These are phyloP conservation scores for Penicillium subrubescens DNA, from an alignment of 495 filamentous ascomycete genomes.

Conservation along the genomic window DNA sequence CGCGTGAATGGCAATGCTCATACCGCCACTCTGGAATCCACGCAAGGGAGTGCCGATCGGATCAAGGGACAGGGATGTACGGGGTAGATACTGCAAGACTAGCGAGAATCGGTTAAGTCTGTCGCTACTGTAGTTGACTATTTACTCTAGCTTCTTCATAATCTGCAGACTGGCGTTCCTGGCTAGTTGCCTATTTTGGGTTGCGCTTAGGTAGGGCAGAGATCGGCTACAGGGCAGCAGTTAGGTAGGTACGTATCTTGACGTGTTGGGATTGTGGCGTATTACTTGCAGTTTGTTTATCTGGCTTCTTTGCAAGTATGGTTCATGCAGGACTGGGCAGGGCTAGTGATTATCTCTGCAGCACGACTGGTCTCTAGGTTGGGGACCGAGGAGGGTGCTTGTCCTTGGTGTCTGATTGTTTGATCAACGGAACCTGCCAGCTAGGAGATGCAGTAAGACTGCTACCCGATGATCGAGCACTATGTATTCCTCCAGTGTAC, in stretches of 20 bases:
- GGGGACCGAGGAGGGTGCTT: not conserved
- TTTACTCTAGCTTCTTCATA: not conserved
- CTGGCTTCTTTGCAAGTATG: not conserved
- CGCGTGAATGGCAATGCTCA: slow-evolving; percentile 4
- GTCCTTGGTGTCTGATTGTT: not conserved
- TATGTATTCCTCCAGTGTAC: not conserved
- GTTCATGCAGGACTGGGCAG: not conserved
- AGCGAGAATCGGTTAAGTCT: not conserved
- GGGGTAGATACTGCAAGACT: not conserved
- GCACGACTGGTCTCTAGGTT: not conserved
- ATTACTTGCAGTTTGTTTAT: slow-evolving; percentile 9
- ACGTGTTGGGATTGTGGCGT: not conserved
- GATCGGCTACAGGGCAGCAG: not conserved
- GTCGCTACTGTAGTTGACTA: not conserved
- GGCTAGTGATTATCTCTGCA: not conserved
- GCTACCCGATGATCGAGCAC: not conserved
- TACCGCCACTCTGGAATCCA: slow-evolving; percentile 16
- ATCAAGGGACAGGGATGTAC: slow-evolving; percentile 13
- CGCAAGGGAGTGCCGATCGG: slow-evolving; percentile 26
- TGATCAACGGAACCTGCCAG: not conserved
- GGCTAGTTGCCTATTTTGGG: not conserved
- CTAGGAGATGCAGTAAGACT: not conserved
- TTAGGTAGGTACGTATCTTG: not conserved
- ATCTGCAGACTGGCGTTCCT: not conserved
- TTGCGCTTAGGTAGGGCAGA: not conserved